Evolutionary conservation across 768 basidiomycete species (phyloP).

Genomic region (Tylopilus plumbeoviolaceoides): DNA sequence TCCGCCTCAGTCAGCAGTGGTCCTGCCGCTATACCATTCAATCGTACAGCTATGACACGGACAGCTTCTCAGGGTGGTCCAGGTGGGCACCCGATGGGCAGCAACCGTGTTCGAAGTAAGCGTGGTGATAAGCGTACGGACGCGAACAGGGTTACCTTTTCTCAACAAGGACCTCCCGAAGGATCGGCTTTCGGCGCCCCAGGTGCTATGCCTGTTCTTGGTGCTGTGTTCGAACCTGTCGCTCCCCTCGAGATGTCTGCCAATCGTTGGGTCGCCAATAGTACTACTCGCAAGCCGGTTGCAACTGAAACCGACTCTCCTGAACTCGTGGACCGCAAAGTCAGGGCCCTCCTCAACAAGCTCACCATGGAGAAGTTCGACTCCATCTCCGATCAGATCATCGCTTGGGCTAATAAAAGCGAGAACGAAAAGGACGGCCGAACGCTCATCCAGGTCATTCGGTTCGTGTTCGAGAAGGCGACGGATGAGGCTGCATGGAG

Average conservation of each 20-base stretch:
- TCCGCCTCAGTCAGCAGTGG: constrained; percentile 39
- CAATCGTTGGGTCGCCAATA: constrained; percentile 73
- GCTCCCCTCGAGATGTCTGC: constrained; percentile 73
- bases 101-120: constrained; percentile 69
- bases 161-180: constrained; percentile 33
- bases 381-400: constrained; percentile 92
- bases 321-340: constrained; percentile 88
- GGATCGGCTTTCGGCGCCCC: constrained; percentile 31
- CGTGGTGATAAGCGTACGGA: constrained; percentile 79
- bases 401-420: constrained; percentile 91
- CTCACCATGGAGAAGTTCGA: constrained; percentile 97
- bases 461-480: constrained; percentile 95
- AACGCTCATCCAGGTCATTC: constrained; percentile 93
- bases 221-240: constrained; percentile 54
- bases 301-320: constrained; percentile 60
- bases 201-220: constrained; percentile 29
- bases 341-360: constrained; percentile 89
- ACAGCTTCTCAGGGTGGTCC: constrained; percentile 65
- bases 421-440: constrained; percentile 90
- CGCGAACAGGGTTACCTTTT: constrained; percentile 39
- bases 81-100: constrained; percentile 44
- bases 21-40: constrained; percentile 44
- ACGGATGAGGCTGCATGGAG: constrained; percentile 96
- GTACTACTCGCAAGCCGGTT: constrained; percentile 40
- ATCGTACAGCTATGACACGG: constrained; percentile 63